Evolutionary conservation across 768 basidiomycete species (phyloP).

Genomic region (Hortiboletus campestris): DNA sequence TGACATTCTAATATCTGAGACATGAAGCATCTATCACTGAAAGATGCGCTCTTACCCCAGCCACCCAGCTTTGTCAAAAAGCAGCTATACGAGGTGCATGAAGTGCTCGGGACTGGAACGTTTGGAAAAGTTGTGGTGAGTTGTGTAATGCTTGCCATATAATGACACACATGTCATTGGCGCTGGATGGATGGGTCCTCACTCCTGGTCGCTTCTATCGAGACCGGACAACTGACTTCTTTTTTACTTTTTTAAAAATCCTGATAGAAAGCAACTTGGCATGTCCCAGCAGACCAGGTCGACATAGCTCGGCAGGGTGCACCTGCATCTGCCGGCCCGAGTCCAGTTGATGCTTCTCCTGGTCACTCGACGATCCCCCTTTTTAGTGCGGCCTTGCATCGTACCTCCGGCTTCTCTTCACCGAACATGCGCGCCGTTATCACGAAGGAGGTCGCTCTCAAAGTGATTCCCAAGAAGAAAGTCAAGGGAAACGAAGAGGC

Average conservation of each 20-base stretch:
- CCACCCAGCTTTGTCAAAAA: slow-evolving; percentile 88
- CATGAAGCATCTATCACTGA: slow-evolving; percentile 39
- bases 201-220: background rate
- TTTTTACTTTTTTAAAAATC: background rate
- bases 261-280: slow-evolving; percentile 69
- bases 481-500: slow-evolving; percentile 87
- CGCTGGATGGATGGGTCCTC: background rate
- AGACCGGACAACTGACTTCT: background rate
- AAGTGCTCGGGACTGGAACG: slow-evolving; percentile 75
- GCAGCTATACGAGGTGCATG: slow-evolving; percentile 71
- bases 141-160: slow-evolving; percentile 12
- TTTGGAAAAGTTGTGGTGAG: slow-evolving; percentile 89
- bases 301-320: slow-evolving; percentile 59
- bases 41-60: slow-evolving; percentile 71
- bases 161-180: background rate
- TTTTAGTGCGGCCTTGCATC: slow-evolving; percentile 26
- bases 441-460: slow-evolving; percentile 77
- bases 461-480: slow-evolving; percentile 93
- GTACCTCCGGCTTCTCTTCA: slow-evolving; percentile 18
- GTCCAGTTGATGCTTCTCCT: slow-evolving; percentile 15
- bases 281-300: slow-evolving; percentile 63
- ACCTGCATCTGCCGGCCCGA: slow-evolving; percentile 35
- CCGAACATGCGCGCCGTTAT: slow-evolving; percentile 33
- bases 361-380: slow-evolving; percentile 30
- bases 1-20: background rate